Percentiles rank a stretch among this genome's conserved stretches.
These are phyloP conservation scores for Xerocomellus intermedius DNA, from an alignment of 768 basidiomycete species.

Conservation along the genomic window DNA sequence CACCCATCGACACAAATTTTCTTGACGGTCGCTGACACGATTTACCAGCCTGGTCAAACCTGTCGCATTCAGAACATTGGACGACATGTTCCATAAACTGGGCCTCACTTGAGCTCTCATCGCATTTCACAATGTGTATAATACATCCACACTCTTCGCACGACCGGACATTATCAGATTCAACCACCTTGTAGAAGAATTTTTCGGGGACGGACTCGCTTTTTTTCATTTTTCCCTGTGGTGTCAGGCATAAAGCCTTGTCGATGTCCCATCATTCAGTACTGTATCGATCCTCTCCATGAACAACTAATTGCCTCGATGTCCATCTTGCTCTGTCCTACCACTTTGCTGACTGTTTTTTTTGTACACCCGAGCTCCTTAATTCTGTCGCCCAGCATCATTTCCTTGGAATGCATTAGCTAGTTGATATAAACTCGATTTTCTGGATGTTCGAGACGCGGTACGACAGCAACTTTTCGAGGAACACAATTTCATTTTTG, in stretches of 20 bases:
- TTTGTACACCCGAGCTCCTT: neutral
- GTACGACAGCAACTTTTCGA: neutral
- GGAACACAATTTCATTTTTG: no score
- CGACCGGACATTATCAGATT: slow-evolving; percentile 12
- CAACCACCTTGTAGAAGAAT: slow-evolving; percentile 9
- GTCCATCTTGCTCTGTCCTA: slow-evolving; percentile 10
- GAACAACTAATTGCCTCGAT: slow-evolving; percentile 1
- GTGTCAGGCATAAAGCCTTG: slow-evolving; percentile 2
- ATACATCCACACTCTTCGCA: slow-evolving; percentile 6
- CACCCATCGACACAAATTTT: neutral
- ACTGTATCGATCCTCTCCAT: slow-evolving; percentile 9
- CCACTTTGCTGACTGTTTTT: neutral
- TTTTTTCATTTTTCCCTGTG: neutral
- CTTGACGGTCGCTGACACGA: neutral
- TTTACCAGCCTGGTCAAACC: slow-evolving; percentile 82
- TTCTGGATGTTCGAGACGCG: neutral
- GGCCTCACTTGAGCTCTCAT: slow-evolving; percentile 43
- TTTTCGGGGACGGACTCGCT: neutral
- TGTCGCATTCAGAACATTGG: slow-evolving; percentile 88
- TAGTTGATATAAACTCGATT: neutral
- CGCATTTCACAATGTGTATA: slow-evolving; percentile 10
- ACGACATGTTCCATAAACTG: slow-evolving; percentile 77
- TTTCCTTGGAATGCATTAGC: slow-evolving; percentile 13
- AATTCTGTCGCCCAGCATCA: neutral
- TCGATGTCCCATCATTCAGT: slow-evolving; percentile 4